Evolutionary conservation across 2,329 filamentous ascomycete genomes (phyloP), one percentile per base, ranked within the genome.

Genomic region (Sclerotinia spermophila): DNA sequence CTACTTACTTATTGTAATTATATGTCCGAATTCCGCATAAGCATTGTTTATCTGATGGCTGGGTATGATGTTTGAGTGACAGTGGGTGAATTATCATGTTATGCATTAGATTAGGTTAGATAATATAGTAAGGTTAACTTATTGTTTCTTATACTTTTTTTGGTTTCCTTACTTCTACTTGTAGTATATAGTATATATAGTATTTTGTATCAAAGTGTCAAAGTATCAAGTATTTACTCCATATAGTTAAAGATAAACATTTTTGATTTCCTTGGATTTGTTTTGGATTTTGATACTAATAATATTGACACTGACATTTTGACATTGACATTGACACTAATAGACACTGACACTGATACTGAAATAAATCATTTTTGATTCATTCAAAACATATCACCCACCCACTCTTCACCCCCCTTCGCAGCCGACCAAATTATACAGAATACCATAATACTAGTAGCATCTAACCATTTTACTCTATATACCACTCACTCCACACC

Each of bases 11-110:
- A n/a, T n/a, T n/a, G n/a, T n/a, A n/a, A n/a, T n/a, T n/a, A n/a
- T n/a, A n/a, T 62, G 42, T 53, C 44, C 67, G 58, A 35, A 19
- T 61, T 40, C 15, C 15, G 56, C 44, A 69, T 53, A 64, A 69
- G 67, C 67, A 69, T 69, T 69, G 44, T 51, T 40, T 44, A 67
- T 67, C 65, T 67, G 65, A 65, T 65, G 45, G 45, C 61, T 61
- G 58, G 38, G 58, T 38, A 61, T 38, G 55, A 21, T 61, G 38
- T 38, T 38, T 61, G 58, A 44, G 58, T 21, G 58, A 60, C 58
- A 60, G n/a, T 60, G 58, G 58, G 58, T 21, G 58, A 11, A 59
- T 38, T 38, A 35, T 38, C 13, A 38, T 53, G 13, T 59, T 59
- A 30, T 55, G 53, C 27, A 55, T 30, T 55, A 30, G 27, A 33